Evolutionary conservation across 2,329 filamentous ascomycete genomes (phyloP), one percentile per base, ranked within the genome.

Genomic region (Escovopsis sp.): DNA sequence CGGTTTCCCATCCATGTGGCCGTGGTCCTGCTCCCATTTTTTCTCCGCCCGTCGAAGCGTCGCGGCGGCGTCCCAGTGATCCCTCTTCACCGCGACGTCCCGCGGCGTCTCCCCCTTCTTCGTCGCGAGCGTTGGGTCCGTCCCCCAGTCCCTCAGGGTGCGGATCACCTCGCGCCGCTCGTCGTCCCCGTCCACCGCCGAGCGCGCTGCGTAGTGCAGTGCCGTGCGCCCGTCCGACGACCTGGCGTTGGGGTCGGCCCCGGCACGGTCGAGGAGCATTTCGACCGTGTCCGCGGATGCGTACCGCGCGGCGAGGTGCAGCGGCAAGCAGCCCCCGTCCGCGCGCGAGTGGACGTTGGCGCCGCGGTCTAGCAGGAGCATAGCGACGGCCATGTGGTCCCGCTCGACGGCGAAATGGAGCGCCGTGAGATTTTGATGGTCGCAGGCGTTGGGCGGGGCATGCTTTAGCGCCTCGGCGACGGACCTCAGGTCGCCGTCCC

Each of bases 11-110:
- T 40, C 38, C n/a, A 15, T 4, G 19, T 50, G 51, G n/a, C 48
- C 50, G 43, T 57, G 57, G 4, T 53, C 53, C 30, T 57, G 56
- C 38, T 58, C 54, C 57, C 57, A 60, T n/a, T 43, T 53, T 45
- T 56, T 54, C 50, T 60, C 57, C 0, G 57, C 56, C 40, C 57
- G 48, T n/a, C 56, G 49, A 45, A 60, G 28, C 12, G 57, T 59
- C 8, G 55, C 45, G 36, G 57, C 55, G 12, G 52, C 56, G 42
- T 60, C 56, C 55, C 56, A 59, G 12, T 51, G 51, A 6, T 58
- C 55, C 36, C 56, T 51, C 42, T 47, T 57, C 48, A 60, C 55
- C 12, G 57, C 57, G n/a, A 57, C 40, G 42, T 59, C 56, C 30
- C 57, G 47, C 38, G 57, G 42, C 36, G 55, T 55, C 34, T 54